phyloP scores from a whole-genome alignment of 176 grass and related monocot genomes.

The Areca catechu region DNA sequence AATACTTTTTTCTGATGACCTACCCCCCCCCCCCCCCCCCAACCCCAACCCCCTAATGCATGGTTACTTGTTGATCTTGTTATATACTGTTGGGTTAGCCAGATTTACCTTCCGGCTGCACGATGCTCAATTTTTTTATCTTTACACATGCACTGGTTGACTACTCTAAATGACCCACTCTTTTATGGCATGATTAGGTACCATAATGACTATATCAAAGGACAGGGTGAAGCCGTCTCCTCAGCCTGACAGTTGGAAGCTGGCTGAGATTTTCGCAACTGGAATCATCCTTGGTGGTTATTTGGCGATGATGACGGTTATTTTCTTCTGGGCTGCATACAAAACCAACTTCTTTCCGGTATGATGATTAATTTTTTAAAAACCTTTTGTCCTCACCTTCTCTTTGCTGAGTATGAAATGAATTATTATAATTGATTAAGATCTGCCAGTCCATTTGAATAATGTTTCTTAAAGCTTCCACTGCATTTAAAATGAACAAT shows the following conservation, averaged over 20 bases:
- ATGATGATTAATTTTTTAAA: not conserved
- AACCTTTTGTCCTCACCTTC: too few relatives aligned
- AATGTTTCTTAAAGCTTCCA: too few relatives aligned
- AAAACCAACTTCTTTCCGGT: constrained; percentile 68
- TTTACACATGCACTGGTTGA: too few relatives aligned
- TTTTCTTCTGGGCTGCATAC: constrained; percentile 69
- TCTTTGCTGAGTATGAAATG: too few relatives aligned
- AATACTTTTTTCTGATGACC: not conserved
- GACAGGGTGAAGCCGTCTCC: constrained; percentile 72
- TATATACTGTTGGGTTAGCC: too few relatives aligned
- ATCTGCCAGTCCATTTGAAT: too few relatives aligned
- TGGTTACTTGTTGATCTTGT: too few relatives aligned
- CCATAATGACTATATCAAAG: constrained; percentile 86
- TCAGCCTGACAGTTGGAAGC: constrained; percentile 62
- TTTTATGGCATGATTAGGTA: constrained; percentile 32
- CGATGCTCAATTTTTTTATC: too few relatives aligned
- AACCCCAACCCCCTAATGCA: not conserved
- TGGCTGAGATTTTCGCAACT: constrained; percentile 68
- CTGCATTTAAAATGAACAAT: too few relatives aligned
- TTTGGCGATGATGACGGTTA: constrained; percentile 65
- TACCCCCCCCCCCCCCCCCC: not conserved
- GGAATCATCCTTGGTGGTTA: constrained; percentile 67
- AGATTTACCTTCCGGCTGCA: too few relatives aligned
- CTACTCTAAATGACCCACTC: not conserved
- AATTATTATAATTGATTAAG: too few relatives aligned